phyloP scores from a whole-genome alignment of 176 grass and related monocot genomes.

The Saccharum spontaneum region DNA sequence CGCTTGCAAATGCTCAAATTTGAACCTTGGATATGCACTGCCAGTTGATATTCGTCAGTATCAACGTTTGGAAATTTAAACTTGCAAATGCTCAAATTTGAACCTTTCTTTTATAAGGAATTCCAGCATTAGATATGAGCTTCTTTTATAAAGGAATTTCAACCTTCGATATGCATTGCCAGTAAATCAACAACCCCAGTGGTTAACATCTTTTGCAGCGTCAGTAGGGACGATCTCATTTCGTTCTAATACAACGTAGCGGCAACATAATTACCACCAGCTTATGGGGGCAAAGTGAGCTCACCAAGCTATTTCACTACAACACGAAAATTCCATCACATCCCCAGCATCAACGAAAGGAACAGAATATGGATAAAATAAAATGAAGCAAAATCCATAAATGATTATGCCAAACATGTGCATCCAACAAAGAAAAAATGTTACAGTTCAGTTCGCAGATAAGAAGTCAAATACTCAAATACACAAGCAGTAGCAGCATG shows the following conservation, averaged over 20 bases:
- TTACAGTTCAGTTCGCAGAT: slow-evolving; percentile 22
- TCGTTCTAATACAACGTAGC: neutral
- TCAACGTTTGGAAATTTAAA: too few relatives aligned
- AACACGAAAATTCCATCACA: neutral
- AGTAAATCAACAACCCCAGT: neutral
- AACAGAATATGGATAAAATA: neutral
- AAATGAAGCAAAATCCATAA: neutral
- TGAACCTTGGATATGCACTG: too few relatives aligned
- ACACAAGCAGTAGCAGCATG: slow-evolving; percentile 5
- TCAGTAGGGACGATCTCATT: neutral
- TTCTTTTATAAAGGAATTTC: too few relatives aligned
- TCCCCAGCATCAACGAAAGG: neutral
- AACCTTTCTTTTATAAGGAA: too few relatives aligned
- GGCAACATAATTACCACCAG: too few relatives aligned
- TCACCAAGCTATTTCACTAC: neutral
- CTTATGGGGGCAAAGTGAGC: neutral
- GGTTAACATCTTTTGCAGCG: neutral
- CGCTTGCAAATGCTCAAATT: too few relatives aligned
- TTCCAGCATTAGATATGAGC: too few relatives aligned
- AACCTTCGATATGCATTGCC: too few relatives aligned
- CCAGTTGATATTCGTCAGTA: too few relatives aligned
- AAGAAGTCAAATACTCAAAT: neutral
- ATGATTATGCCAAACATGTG: neutral
- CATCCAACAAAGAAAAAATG: neutral
- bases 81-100: too few relatives aligned